Base-by-base conservation (phyloP, 2,329 filamentous ascomycete species). In the Xylariales sp. region DNA sequence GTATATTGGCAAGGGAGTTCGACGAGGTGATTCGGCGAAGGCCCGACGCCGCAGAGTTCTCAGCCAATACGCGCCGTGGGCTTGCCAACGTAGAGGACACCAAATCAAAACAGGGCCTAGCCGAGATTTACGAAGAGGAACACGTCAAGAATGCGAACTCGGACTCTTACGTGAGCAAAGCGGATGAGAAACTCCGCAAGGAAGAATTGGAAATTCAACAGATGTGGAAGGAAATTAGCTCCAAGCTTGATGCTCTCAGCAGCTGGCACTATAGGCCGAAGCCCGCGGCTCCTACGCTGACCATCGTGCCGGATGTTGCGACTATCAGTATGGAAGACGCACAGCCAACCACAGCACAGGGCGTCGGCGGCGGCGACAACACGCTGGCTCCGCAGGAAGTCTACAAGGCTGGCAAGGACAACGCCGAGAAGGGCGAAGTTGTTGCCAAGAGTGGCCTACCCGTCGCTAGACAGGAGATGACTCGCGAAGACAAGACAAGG, bases 261-360 rank as follows among this genome's bases (percentile, higher is more conserved):
- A 97, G 92, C 78, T 97, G 93, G 90, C 92, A 97, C 82, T 97
- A 97, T 87, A 94, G 93, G 80, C 96, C 96, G 62, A 97, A 94
- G 82, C 90, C 93, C 10, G 87, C 91, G 1, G 91, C 91, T 59
- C 89, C 93, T n/a, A 88, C 89, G 53, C 88, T 99, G 70, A 94
- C 93, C 50, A 92, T 97, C 63, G 91, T 97, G 41, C 87, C 93
- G 32, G 95, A 98, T 80, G 93, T 96, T 3, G 93, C 94, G n/a
- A 93, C 93, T 3, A 90, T 98, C 71, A 87, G 88, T 72, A 97
- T 98, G 92, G 96, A 99, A 83, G 96, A 99, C 77, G 95, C 94
- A 1, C 91, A 97, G 75, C 95, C 96, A 7, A 91, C 91, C 16
- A 93, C 91, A 0, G 92, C 92, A 50, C 90, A 90, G 75, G 93